Evolutionary conservation across 2,329 filamentous ascomycete genomes (phyloP).

Genomic region (Scleromitrula shiraiana): DNA sequence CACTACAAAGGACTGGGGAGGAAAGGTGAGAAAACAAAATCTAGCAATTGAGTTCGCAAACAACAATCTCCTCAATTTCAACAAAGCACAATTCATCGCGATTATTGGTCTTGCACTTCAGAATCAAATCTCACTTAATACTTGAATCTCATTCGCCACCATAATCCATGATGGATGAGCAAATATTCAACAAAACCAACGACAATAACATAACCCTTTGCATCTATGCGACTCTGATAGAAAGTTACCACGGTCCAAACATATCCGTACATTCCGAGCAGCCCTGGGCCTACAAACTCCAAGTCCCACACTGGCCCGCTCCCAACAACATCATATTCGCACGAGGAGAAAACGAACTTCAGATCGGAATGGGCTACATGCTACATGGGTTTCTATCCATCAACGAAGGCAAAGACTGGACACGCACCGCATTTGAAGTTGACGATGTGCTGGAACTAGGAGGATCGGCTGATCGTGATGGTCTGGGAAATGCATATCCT

Average conservation of each 20-base stretch:
- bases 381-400: constrained; percentile 1
- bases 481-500: background rate
- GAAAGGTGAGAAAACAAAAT: too few species aligned
- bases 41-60: too few species aligned
- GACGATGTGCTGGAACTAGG: background rate
- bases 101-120: background rate
- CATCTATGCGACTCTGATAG: constrained; percentile 2
- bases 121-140: background rate
- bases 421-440: constrained; percentile 4
- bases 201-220: constrained; percentile 3
- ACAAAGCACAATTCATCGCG: too few species aligned
- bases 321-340: background rate
- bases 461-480: background rate
- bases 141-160: background rate
- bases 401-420: constrained; percentile 5
- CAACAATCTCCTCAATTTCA: background rate
- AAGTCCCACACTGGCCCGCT: background rate
- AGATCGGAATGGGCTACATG: constrained; percentile 1
- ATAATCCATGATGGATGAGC: background rate
- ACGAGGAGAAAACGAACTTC: background rate
- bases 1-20: too few species aligned
- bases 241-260: background rate
- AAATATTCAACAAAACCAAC: background rate
- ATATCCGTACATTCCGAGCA: background rate
- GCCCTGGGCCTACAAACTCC: constrained; percentile 1